Base-by-base conservation (phyloP, 805 yeast species). In the Candida germanica region DNA sequence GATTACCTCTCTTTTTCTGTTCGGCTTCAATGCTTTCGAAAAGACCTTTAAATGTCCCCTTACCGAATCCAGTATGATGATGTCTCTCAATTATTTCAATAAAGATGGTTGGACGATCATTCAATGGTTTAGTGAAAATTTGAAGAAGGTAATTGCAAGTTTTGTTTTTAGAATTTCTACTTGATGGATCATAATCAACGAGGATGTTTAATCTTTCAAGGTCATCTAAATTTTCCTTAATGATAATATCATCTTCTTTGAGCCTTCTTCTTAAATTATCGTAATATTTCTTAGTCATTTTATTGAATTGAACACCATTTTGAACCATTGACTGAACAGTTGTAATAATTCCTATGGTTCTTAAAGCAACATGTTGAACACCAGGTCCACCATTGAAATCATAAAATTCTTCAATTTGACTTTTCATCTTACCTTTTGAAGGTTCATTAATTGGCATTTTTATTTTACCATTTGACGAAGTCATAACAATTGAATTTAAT, bases 401-500 rank as follows among this genome's bases (percentile, higher is more conserved):
- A 44, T 82, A 59, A 53, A 82, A 87, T 57, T 87, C 96, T 57
- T 86, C 94, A 40, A 87, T 81, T 53, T 87, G 95, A 3, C 89
- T 79, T 51, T 69, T 76, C 53, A 73, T 72, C 27, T 64, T 54
- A 1, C 89, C 87, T 32, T 64, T 54, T 0, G 87, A 91, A 0
- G 96, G 95, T 56, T 87, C 94, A 57, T 86, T 87, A 33, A 87
- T 74, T 11, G 95, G 95, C 78, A 87, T 79, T 55, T 84, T 83
- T 44, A 85, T 73, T 26, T 50, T 56, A 11, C 81, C 85, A 46
- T 79, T 75, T 10, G 69, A 61, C 6, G 84, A 77, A 0, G 89
- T 76, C 88, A 87, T 81, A 10, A 87, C 95, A 16, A 79, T 74
- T 9, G 94, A 82, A 36, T 75, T 69, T 38, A 86, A 70, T 0